Conservation (phyloP, 257 asterid genomes). For the Oldenlandia corymbosa region DNA sequence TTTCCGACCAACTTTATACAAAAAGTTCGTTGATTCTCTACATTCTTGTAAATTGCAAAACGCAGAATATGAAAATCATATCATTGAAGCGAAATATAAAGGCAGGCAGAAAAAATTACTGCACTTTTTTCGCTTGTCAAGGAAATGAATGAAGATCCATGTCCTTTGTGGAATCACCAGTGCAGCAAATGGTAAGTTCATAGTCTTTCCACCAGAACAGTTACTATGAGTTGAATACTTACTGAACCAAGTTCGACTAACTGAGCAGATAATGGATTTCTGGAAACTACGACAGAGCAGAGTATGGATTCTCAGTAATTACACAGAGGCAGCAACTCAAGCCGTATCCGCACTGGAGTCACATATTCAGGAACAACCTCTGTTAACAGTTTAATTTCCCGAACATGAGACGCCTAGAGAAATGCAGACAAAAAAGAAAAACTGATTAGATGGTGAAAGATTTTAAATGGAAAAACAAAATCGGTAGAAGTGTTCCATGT, state of each 20-base stretch:
- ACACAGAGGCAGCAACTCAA: not conserved
- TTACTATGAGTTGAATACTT: not conserved
- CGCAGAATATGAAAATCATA: not conserved
- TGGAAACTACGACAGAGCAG: not conserved
- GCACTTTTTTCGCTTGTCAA: constrained; percentile 8
- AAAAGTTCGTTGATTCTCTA: not conserved
- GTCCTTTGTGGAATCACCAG: not conserved
- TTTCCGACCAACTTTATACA: no score
- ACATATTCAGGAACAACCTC: not conserved
- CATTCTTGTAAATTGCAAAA: not conserved
- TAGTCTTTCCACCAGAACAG: not conserved
- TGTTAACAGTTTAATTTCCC: not conserved
- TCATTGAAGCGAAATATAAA: not conserved
- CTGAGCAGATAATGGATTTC: not conserved
- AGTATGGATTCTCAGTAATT: no score
- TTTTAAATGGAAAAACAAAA: not conserved
- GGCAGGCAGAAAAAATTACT: constrained; percentile 2
- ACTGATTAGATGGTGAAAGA: not conserved
- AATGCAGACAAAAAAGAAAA: not conserved
- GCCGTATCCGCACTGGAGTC: not conserved
- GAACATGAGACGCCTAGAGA: not conserved
- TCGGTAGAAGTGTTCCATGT: constrained; percentile 1
- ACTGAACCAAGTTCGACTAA: not conserved
- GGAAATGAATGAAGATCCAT: not conserved
- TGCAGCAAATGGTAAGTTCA: not conserved